Evolutionary conservation across 495 filamentous ascomycete species (phyloP).

Genomic region (Daldinia caldariorum): DNA sequence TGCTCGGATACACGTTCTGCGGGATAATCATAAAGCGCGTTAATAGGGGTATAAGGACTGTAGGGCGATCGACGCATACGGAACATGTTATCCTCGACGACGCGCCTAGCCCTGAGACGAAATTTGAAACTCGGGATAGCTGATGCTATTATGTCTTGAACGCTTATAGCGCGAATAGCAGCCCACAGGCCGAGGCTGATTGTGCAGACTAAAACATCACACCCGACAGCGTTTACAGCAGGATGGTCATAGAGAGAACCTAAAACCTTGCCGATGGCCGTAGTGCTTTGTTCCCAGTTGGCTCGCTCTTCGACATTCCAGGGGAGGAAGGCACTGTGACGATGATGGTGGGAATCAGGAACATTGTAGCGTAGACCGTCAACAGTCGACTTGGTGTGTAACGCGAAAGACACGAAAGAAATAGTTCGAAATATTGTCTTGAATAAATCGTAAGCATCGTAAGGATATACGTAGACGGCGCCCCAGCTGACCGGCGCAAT

Average conservation of each 20-base stretch:
- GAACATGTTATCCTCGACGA: slow-evolving; percentile 16
- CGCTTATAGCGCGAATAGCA: slow-evolving; percentile 59
- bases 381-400: slow-evolving; percentile 54
- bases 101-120: not conserved
- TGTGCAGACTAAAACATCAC: slow-evolving; percentile 62
- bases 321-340: slow-evolving; percentile 55
- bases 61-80: not conserved
- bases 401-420: slow-evolving; percentile 46
- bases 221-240: slow-evolving; percentile 57
- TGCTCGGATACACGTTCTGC: slow-evolving; percentile 33
- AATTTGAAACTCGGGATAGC: slow-evolving; percentile 36
- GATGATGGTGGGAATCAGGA: slow-evolving; percentile 56
- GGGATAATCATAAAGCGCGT: slow-evolving; percentile 27
- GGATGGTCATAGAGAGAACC: slow-evolving; percentile 59
- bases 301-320: slow-evolving; percentile 55
- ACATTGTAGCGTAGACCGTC: slow-evolving; percentile 52
- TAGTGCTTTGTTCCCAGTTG: slow-evolving; percentile 54
- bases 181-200: slow-evolving; percentile 64
- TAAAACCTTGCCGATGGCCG: slow-evolving; percentile 54
- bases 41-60: slow-evolving; percentile 11
- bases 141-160: slow-evolving; percentile 51
- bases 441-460: slow-evolving; percentile 52
- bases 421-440: slow-evolving; percentile 56
- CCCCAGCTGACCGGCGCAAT: slow-evolving; percentile 58
- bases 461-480: slow-evolving; percentile 49